Evolutionary conservation across 1,284 basidiomycete species (phyloP).

Genomic region (Paramarasmius palmivorus): DNA sequence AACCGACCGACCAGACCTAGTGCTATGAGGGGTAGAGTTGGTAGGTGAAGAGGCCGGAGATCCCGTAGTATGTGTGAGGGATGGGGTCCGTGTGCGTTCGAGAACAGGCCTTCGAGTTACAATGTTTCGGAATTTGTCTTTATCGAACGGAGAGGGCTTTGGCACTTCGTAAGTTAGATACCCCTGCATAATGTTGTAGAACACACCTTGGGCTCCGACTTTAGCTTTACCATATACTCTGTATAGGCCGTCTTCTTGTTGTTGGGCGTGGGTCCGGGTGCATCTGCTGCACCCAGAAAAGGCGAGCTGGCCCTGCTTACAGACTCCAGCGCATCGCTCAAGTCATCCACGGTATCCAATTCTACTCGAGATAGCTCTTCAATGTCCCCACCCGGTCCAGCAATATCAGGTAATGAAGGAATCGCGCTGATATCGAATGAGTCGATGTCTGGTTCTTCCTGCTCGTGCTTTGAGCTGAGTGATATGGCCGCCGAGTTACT

Average conservation of each 20-base stretch:
- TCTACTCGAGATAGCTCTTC: constrained; percentile 28
- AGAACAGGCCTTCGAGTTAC: constrained; percentile 22
- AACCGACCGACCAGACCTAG: constrained; percentile 39
- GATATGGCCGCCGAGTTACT: constrained; percentile 12
- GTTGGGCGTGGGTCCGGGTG: constrained; percentile 42
- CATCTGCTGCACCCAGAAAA: constrained; percentile 36
- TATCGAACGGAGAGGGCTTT: constrained; percentile 68
- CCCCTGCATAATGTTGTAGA: background rate
- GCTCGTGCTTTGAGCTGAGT: constrained; percentile 21
- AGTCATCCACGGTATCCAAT: constrained; percentile 37
- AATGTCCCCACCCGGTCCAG: constrained; percentile 22
- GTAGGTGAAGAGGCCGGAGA: constrained; percentile 61
- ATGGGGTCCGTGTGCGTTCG: constrained; percentile 66
- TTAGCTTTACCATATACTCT: constrained; percentile 63
- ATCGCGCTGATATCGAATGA: constrained; percentile 59
- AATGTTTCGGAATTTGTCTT: constrained; percentile 66
- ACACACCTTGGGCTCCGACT: constrained; percentile 64
- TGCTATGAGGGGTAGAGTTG: constrained; percentile 66
- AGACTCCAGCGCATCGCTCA: constrained; percentile 60
- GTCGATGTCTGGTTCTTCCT: constrained; percentile 27
- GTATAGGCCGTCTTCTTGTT: constrained; percentile 42
- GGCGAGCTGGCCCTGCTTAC: constrained; percentile 58
- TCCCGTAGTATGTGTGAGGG: constrained; percentile 63
- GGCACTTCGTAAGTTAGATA: constrained; percentile 4
- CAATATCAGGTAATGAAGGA: constrained; percentile 48